These are phyloP conservation scores for Botrytis sinoallii DNA, from an alignment of 2,329 filamentous ascomycete species.

Conservation along the genomic window DNA sequence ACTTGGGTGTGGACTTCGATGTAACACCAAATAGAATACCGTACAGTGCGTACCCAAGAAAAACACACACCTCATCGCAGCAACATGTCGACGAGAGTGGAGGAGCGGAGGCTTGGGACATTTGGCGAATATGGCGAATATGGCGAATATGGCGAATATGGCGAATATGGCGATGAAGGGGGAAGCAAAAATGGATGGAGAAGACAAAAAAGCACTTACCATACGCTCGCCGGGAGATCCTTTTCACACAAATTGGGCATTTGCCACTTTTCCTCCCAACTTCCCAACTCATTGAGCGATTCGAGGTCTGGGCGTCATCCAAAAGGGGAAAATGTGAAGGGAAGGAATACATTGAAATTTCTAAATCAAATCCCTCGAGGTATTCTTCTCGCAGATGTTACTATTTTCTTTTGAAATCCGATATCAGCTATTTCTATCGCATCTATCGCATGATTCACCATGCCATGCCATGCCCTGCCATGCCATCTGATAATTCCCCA, in stretches of 20 bases:
- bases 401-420: constrained; percentile 5
- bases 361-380: neutral
- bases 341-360: neutral
- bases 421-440: constrained; percentile 6
- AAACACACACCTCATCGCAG: neutral
- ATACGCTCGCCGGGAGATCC: constrained; percentile 12
- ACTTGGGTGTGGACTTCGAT: neutral
- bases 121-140: neutral
- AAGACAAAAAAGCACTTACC: constrained; percentile 7
- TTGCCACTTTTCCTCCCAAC: neutral
- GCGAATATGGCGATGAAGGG: neutral
- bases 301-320: neutral
- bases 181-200: neutral
- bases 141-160: neutral
- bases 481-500: constrained; percentile 2
- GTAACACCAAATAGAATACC: neutral
- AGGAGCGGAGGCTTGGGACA: neutral
- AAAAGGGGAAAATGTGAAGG: neutral
- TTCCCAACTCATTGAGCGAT: neutral
- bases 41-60: neutral
- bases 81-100: neutral
- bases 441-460: constrained; percentile 11
- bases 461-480: neutral
- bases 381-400: neutral
- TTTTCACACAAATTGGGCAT: neutral